Evolutionary conservation across 495 filamentous ascomycete species (phyloP), one percentile per base, ranked within the genome.

Genomic region (Penicillium egyptiacum): DNA sequence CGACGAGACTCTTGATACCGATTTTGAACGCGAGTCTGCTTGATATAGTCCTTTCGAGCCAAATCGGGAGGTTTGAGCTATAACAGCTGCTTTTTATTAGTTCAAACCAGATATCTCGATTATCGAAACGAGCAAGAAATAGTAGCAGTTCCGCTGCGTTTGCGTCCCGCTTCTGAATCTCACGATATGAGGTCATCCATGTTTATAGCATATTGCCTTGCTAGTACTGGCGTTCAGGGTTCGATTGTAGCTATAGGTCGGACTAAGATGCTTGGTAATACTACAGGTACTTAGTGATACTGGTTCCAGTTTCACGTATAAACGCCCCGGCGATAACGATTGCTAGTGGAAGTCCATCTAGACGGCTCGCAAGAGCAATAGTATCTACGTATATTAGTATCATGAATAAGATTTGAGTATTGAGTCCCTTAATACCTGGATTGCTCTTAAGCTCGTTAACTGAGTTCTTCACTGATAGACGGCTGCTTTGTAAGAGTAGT

Each of bases 71-170:
- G n/a, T 62, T 8, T 2, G 53, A 59, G 56, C 48, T 43, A 47
- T 66, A 0, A 1, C 9, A 16, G 17, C 58, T 56, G 50, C 53
- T 44, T 23, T 59, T n/a, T 17, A 77, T 17, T 48, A 81, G 67
- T 54, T 79, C 73, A 56, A 71, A 79, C 78, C 77, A 82, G 37
- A 81, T 66, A 65, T 82, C 78, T 55, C 76, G 73, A 57, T 78
- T 79, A 60, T 79, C 73, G 46, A 81, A 78, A 52, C 60, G 75
- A 48, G 76, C 75, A 71, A 75, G 78, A 7, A 80, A 57, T 5
- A 69, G 55, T 17, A 83, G 68, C 20, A 82, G 60, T 5, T 70
- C 40, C 20, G 77, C 74, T 28, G 77, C 63, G 17, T 58, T 51
- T 6, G 53, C 30, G 58, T 73, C 70, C 25, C 61, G 64, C 41